Evolutionary conservation across 2,329 filamentous ascomycete species (phyloP).

Genomic region (Taxawa tesnikishii): DNA sequence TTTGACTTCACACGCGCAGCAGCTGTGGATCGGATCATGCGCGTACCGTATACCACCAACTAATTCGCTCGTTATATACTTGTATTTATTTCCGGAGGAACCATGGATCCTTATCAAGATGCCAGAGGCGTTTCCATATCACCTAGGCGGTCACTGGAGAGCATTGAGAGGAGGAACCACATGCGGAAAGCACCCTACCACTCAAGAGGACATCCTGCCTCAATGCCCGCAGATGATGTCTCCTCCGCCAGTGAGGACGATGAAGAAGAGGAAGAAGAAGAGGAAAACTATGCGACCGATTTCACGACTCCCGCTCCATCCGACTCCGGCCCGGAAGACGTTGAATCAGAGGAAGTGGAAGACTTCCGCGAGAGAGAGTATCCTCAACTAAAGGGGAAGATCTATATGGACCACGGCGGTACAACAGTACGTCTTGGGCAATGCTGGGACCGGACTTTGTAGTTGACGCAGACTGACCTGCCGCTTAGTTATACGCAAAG

Average conservation of each 20-base stretch:
- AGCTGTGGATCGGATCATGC: too few relatives aligned
- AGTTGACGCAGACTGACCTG: slow-evolving; percentile 9
- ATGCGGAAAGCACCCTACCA: too few relatives aligned
- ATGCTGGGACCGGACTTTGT: background rate
- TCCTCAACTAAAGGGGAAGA: slow-evolving; percentile 24
- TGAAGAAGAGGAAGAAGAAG: slow-evolving; percentile 12
- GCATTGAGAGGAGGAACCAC: too few relatives aligned
- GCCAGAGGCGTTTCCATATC: too few relatives aligned
- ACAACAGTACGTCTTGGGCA: slow-evolving; percentile 43
- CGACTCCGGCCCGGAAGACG: slow-evolving; percentile 17
- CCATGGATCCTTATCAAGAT: too few relatives aligned
- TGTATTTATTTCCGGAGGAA: too few relatives aligned
- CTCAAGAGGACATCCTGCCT: too few relatives aligned
- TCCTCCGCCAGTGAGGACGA: slow-evolving; percentile 20
- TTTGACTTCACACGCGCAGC: too few relatives aligned
- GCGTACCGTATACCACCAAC: too few relatives aligned
- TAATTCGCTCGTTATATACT: too few relatives aligned
- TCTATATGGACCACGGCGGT: slow-evolving; percentile 90
- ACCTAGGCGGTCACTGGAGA: too few relatives aligned
- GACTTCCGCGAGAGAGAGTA: slow-evolving; percentile 27
- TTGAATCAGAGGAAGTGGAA: slow-evolving; percentile 24
- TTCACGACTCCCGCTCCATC: slow-evolving; percentile 21
- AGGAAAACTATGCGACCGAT: slow-evolving; percentile 21
- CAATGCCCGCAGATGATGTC: slow-evolving; percentile 14
- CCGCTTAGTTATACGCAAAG: slow-evolving; percentile 50